Evolutionary conservation across 2,329 filamentous ascomycete species (phyloP).

Genomic region (Pleomassaria siparia): DNA sequence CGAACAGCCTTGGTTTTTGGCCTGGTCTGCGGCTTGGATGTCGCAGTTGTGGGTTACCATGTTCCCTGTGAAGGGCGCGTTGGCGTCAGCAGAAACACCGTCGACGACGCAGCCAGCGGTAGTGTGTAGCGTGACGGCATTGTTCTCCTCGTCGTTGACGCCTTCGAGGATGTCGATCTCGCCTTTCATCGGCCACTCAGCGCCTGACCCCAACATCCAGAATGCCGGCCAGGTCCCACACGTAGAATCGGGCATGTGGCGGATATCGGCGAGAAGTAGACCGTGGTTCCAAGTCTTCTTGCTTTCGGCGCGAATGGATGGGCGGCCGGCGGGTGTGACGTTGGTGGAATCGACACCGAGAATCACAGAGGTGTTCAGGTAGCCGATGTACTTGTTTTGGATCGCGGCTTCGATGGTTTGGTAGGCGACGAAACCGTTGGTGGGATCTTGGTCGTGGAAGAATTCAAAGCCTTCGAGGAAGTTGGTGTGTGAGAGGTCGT

Average conservation of each 20-base stretch:
- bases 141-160: conserved; percentile 31
- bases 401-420: conserved; percentile 7
- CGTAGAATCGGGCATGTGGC: conserved; percentile 35
- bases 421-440: conserved; percentile 21
- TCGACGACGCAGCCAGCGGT: conserved; percentile 23
- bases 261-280: conserved; percentile 35
- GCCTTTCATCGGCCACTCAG: conserved; percentile 32
- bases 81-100: conserved; percentile 11
- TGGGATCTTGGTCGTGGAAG: conserved; percentile 20
- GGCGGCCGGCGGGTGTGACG: conserved; percentile 26
- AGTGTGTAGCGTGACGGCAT: conserved; percentile 39
- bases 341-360: conserved; percentile 14
- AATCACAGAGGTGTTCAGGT: conserved; percentile 3
- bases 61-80: conserved; percentile 44
- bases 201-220: conserved; percentile 34
- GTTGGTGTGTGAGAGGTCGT: conserved; percentile 32
- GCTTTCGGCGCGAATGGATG: conserved; percentile 33
- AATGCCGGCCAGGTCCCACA: conserved; percentile 40
- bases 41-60: conserved; percentile 52
- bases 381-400: conserved; percentile 4
- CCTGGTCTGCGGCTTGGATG: conserved; percentile 28
- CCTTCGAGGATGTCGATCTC: conserved; percentile 43
- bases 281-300: conserved; percentile 34
- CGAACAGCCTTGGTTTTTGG: conserved; percentile 40
- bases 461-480: conserved; percentile 38